Evolutionary conservation across 108 stramenopile species (phyloP), one percentile per base, ranked within the genome.

Genomic region (Skeletonema menzelii): DNA sequence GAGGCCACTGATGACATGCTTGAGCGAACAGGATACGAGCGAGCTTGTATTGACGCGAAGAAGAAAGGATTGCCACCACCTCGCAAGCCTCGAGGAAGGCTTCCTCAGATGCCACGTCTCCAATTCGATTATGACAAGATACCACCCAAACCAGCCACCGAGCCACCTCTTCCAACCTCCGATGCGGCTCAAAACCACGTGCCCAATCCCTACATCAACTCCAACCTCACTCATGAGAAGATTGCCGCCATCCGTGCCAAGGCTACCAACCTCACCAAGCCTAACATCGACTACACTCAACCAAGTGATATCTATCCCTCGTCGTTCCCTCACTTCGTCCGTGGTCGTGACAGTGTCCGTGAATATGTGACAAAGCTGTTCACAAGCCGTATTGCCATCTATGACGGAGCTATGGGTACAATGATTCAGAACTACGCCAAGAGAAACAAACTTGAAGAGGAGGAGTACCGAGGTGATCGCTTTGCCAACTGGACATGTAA

Each of bases 331-430:
- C 76, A 97, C 82, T 97, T 93, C 70, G 94, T 97, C 6, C 88
- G 96, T 75, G 96, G 96, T 38, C 87, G 96, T 22, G 96, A 97
- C 79, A 94, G 92, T 75, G 84, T 91, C 34, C 87, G 96, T 65
- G 76, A 85, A 46, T 91, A 97, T 91, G 92, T 97, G 79, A 93
- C 93, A 1, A 62, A 87, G 40, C 76, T 97, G 34, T 97, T 97
- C 87, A 87, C 84, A 2, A 79, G 67, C 22, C 82, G 86, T 59
- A 95, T 97, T 69, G 94, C 95, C 38, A 92, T 98, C 65, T 98
- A 98, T 69, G 99, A 99, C 69, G 99, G 99, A 58, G 99, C 97
- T 44, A 99, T 99, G 99, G 99, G 98, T 40, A 99, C 99, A 44
- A 99, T 99, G 99, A 99, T 99, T 78, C 99, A 99, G 76, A 97